Evolutionary conservation across 139 green algal genomes (phyloP), one percentile per base, ranked within the genome.

Genomic region (Diplosphaera chodatii): DNA sequence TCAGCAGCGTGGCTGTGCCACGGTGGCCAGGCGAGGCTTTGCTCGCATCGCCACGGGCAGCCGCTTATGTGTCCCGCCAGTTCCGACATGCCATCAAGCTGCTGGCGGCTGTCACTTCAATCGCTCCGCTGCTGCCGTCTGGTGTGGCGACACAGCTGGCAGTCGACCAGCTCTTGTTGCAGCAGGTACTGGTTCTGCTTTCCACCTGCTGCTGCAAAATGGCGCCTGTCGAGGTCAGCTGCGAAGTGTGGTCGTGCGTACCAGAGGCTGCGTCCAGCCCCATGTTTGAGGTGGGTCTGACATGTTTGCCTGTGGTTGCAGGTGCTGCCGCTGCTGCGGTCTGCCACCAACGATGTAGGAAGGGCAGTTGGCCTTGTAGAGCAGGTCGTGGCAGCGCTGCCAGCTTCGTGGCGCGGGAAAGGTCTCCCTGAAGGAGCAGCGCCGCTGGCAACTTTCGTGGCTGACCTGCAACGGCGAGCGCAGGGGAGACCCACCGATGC

Each of bases 51-150:
- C 78, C 69, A 0, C 55, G 76, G 4, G 86, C 85, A 0, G 68
- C 78, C n/a, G 75, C 74, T 0, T 74, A 88, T 23, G 70, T 85
- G 59, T 78, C 80, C 23, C 74, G 71, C 10, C 78, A 85, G 70
- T 93, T 92, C 66, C 78, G 76, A n/a, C 75, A 73, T 4, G 85
- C 76, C 10, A 62, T 86, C 63, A 71, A 78, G 25, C 69, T 93
- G 75, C 79, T 93, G 71, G 71, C 55, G 22, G 32, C 34, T 21
- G 55, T 88, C 5, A 56, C 65, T 10, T 70, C 69, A 4, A 91
- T 92, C 62, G 81, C 88, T 66, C 81, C 79, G 62, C 56, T 87
- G 32, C 75, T 92, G 68, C 64, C 78, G 23, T 73, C 79, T 13
- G 55, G 74, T 15, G 64, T 76, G 71, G 68, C 90, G 41, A 27